A percentile compares a stretch with the other conserved stretches of the same genome.
These are phyloP conservation scores for Penicillium sp. DNA, from an alignment of 2,329 filamentous ascomycete species.

Conservation along the genomic window DNA sequence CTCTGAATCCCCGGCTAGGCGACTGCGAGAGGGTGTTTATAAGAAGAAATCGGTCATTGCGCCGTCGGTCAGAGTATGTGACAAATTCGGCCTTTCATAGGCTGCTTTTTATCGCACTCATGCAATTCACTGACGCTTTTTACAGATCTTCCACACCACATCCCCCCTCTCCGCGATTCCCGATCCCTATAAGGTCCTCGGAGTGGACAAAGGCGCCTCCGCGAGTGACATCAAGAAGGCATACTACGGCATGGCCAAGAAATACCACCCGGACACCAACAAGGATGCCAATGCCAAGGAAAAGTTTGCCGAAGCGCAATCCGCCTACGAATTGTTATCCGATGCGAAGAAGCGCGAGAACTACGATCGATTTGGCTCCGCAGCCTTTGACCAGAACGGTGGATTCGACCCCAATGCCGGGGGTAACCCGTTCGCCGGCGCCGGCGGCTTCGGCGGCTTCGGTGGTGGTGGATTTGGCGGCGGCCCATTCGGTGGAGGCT, in stretches of 20 bases:
- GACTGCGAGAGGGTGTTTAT: constrained; percentile 34
- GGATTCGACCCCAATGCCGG: constrained; percentile 79
- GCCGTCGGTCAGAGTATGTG: constrained; percentile 42
- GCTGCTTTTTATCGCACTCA: not conserved
- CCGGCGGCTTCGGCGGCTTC: constrained; percentile 66
- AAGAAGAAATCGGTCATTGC: constrained; percentile 35
- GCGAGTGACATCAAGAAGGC: constrained; percentile 94
- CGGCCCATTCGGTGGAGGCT: constrained; percentile 62
- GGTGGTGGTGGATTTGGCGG: constrained; percentile 62
- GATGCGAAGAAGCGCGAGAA: constrained; percentile 92
- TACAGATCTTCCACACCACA: constrained; percentile 52
- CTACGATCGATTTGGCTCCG: constrained; percentile 87
- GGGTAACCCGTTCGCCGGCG: constrained; percentile 61
- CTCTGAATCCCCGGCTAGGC: constrained; percentile 34
- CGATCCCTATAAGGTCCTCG: constrained; percentile 87
- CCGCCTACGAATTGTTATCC: constrained; percentile 90
- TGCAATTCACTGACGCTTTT: constrained; percentile 10
- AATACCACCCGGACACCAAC: constrained; percentile 97
- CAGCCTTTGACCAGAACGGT: constrained; percentile 69
- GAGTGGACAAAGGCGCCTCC: constrained; percentile 81
- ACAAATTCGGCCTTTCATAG: constrained; percentile 5
- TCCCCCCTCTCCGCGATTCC: constrained; percentile 70
- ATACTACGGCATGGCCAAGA: constrained; percentile 97
- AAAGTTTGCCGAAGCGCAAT: constrained; percentile 89
- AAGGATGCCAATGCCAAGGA: constrained; percentile 94